phyloP scores from a whole-genome alignment of 2,329 filamentous ascomycete genomes.

The Cryoendolithus antarcticus region DNA sequence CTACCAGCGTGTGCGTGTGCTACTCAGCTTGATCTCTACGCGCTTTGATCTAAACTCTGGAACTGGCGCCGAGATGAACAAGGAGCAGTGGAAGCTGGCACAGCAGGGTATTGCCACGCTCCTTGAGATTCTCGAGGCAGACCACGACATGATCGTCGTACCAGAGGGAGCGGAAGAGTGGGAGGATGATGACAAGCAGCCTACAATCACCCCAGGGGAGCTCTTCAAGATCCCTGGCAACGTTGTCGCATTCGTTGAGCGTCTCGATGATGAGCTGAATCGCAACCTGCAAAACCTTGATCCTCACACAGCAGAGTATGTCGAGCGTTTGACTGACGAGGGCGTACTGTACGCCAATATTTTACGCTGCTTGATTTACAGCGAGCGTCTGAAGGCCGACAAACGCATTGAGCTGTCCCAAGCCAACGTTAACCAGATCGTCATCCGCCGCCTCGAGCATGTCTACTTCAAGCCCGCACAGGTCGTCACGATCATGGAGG shows the following conservation, averaged over 20 bases:
- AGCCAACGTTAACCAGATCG: constrained; percentile 79
- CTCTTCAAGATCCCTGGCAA: constrained; percentile 88
- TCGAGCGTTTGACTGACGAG: constrained; percentile 88
- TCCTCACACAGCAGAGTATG: constrained; percentile 96
- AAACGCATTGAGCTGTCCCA: constrained; percentile 61
- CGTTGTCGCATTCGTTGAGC: constrained; percentile 85
- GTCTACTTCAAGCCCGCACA: constrained; percentile 98
- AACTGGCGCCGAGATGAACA: constrained; percentile 68
- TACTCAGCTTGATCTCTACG: constrained; percentile 82
- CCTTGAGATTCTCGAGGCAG: constrained; percentile 65
- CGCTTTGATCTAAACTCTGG: constrained; percentile 86
- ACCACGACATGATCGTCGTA: constrained; percentile 63
- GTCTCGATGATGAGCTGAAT: constrained; percentile 92
- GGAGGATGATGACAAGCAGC: constrained; percentile 96
- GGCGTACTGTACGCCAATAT: constrained; percentile 83
- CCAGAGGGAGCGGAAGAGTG: constrained; percentile 84
- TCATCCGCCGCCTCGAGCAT: constrained; percentile 91
- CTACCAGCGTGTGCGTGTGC: constrained; percentile 87
- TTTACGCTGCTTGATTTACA: constrained; percentile 77
- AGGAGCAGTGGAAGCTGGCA: constrained; percentile 94
- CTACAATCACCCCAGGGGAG: constrained; percentile 58
- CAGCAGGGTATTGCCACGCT: constrained; percentile 74
- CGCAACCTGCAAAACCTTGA: constrained; percentile 96
- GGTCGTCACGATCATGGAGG: constrained; percentile 86
- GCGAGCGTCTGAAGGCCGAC: constrained; percentile 65